Evolutionary conservation across 371 early-diverging fungal genomes (phyloP), one percentile per base, ranked within the genome.

Genomic region (Mucor lusitanicus): DNA sequence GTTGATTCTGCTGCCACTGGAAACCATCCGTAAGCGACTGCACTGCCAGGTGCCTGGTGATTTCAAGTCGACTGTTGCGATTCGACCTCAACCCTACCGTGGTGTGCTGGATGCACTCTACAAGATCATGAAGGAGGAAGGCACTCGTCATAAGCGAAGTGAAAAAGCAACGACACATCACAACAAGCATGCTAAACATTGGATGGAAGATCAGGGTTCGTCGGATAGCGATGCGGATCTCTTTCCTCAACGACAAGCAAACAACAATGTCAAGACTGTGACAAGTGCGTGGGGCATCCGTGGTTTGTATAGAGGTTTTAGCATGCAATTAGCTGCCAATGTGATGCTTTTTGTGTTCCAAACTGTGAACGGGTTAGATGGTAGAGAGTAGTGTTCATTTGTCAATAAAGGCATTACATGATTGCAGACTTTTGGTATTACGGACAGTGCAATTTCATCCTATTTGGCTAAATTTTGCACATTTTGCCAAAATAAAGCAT

Each of bases 71-170:
- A 78, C 88, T 28, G 95, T 98, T 13, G 86, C 86, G 17, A 68
- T 87, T 12, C 84, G 91, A 13, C 83, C 86, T 53, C 79, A 94
- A n/a, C 95, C 94, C 7, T 98, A 98, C 75, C 83, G 90, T 11
- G 95, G 96, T 11, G 76, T 96, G 68, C 62, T 86, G 25, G 94
- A 98, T 72, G 94, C 95, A 58, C 61, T 87, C 8, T 88, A 88
- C 65, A 85, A 93, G 59, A 92, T 96, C 27, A 77, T 94, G 68
- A 85, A 86, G 17, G 97, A 98, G 76, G 98, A 97, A 76, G 96
- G 95, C n/a, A 86, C 80, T 7, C 65, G 62, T 4, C 59, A 65
- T n/a, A 65, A 65, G 62, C 35, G 70, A 19, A 44, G 50, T 6
- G 48, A 58, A n/a, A 59, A 56, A n/a, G 21, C 61, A 13, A 61